Percentiles rank a stretch among this genome's conserved stretches.
These are phyloP conservation scores for Penicillium sp. DNA, from an alignment of 2,329 filamentous ascomycete species.

Conservation along the genomic window DNA sequence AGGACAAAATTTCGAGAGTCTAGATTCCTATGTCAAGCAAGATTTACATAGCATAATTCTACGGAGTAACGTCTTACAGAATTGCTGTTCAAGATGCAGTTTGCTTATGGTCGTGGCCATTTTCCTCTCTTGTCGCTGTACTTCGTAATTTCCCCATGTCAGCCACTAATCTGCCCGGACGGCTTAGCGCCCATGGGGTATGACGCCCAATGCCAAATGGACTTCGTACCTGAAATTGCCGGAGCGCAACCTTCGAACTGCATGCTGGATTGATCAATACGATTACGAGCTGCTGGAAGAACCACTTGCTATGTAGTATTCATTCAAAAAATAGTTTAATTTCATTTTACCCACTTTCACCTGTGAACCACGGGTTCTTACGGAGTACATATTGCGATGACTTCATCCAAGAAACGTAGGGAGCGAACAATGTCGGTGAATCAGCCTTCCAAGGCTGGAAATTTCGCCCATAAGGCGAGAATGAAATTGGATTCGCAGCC, in stretches of 20 bases:
- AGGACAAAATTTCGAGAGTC: not conserved
- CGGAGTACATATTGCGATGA: not conserved
- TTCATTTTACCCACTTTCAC: not conserved
- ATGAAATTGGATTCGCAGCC: not conserved
- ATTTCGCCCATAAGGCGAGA: not conserved
- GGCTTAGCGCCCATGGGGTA: not conserved
- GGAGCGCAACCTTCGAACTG: not conserved
- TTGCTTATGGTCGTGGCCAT: not conserved
- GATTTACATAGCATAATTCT: too few species aligned
- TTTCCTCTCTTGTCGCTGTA: not conserved
- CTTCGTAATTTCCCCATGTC: conserved; percentile 7
- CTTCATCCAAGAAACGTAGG: too few species aligned
- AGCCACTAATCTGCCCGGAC: not conserved
- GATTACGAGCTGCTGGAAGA: not conserved
- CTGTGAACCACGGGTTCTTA: not conserved
- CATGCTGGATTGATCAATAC: not conserved
- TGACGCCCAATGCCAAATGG: not conserved
- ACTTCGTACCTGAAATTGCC: not conserved
- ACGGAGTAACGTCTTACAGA: not conserved
- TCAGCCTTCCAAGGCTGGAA: not conserved
- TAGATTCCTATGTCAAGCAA: not conserved
- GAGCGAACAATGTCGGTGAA: not conserved
- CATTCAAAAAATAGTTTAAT: conserved; percentile 1
- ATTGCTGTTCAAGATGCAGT: too few species aligned
- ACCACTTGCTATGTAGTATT: conserved; percentile 1